Percentiles rank a stretch among this genome's conserved stretches.
phyloP scores from a whole-genome alignment of 2,329 filamentous ascomycete genomes.

The Sarocladium brachiariae region DNA sequence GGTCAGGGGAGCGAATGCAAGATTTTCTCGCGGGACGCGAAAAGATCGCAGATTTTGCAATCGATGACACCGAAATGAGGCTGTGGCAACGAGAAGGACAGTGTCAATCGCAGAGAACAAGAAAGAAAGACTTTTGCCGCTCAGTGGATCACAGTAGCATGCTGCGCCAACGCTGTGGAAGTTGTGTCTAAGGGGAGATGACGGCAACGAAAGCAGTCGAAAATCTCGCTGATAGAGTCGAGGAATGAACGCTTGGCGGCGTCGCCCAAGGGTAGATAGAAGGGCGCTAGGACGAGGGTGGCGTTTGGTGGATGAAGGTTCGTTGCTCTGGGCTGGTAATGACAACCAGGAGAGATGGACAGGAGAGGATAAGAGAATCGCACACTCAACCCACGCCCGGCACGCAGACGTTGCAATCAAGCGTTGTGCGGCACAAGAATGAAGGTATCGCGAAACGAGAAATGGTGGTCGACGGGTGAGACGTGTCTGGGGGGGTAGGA shows the following conservation, averaged over 20 bases:
- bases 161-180: conserved; percentile 12
- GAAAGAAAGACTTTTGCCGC: background rate
- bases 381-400: background rate
- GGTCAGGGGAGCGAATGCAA: conserved; percentile 5
- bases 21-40: background rate
- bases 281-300: conserved; percentile 3
- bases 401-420: background rate
- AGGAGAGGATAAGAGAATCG: background rate
- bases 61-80: background rate
- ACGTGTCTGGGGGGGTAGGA: conserved; percentile 6
- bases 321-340: background rate
- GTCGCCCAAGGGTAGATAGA: conserved; percentile 1
- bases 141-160: conserved; percentile 16
- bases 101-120: conserved; percentile 2
- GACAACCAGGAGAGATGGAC: background rate
- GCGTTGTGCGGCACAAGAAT: background rate
- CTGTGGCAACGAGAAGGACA: background rate
- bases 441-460: conserved; percentile 3
- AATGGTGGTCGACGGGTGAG: background rate
- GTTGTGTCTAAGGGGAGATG: conserved; percentile 12
- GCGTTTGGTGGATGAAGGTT: conserved; percentile 1
- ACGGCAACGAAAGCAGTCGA: conserved; percentile 22
- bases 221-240: background rate
- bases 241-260: conserved; percentile 6
- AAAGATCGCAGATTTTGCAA: background rate